Conservation (phyloP, 2,329 filamentous ascomycete genomes). For the Diaporthe eres region DNA sequence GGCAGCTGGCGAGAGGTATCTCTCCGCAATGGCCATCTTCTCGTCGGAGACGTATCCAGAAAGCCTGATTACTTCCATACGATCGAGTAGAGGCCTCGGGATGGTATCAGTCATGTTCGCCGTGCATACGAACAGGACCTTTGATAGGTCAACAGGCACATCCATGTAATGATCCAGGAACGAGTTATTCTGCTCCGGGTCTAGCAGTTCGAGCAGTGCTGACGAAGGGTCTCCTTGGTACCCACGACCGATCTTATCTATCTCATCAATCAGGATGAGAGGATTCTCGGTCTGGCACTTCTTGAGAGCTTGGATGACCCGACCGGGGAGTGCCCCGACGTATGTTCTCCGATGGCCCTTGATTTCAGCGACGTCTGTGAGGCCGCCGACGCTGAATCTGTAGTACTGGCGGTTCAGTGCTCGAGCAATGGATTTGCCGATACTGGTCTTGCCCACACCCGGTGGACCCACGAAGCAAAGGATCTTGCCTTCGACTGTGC, state of each 20-base stretch:
- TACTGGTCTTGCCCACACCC: constrained; percentile 98
- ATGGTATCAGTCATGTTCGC: constrained; percentile 99
- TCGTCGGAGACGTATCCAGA: constrained; percentile 98
- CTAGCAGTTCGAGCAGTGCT: constrained; percentile 91
- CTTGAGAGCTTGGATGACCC: constrained; percentile 98
- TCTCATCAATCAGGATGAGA: constrained; percentile 94
- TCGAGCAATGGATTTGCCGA: constrained; percentile 96
- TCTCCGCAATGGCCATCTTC: constrained; percentile 98
- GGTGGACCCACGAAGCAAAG: constrained; percentile 97
- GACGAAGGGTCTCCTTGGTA: constrained; percentile 98
- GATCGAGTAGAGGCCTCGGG: constrained; percentile 90
- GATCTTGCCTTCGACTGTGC: constrained; percentile 98
- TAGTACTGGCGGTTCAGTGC: constrained; percentile 98
- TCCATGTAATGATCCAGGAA: constrained; percentile 99
- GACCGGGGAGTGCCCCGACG: constrained; percentile 93
- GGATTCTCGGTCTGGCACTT: constrained; percentile 99
- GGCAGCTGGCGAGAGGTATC: constrained; percentile 92
- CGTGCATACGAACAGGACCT: constrained; percentile 98
- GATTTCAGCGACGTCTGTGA: constrained; percentile 98
- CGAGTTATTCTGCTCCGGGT: constrained; percentile 96
- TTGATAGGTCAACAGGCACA: constrained; percentile 95
- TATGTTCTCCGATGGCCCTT: constrained; percentile 98
- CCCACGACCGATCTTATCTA: constrained; percentile 97
- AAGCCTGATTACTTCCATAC: constrained; percentile 97
- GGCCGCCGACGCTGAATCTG: constrained; percentile 95